phyloP scores from a whole-genome alignment of 2,329 filamentous ascomycete species.

The Aspergillus candidus region DNA sequence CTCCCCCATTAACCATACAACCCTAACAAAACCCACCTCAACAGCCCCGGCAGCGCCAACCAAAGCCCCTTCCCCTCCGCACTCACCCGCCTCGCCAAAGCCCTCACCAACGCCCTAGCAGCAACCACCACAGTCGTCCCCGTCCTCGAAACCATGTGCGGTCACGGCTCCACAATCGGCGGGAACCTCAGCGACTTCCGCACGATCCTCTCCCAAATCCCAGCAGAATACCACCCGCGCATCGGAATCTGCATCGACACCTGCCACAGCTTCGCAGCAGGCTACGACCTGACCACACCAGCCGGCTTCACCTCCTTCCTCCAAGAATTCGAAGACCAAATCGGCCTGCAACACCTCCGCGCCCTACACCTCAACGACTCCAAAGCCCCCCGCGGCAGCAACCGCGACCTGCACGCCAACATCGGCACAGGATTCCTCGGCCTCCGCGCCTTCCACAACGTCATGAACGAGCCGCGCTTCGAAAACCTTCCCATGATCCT shows the following conservation, averaged over 20 bases:
- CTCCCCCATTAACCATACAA: background rate
- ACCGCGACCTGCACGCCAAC: constrained; percentile 88
- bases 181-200: constrained; percentile 78
- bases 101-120: constrained; percentile 74
- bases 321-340: constrained; percentile 65
- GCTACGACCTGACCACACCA: constrained; percentile 78
- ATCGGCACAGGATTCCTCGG: constrained; percentile 94
- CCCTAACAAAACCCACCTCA: constrained; percentile 6
- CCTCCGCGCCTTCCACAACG: constrained; percentile 78
- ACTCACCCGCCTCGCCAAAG: constrained; percentile 69
- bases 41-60: constrained; percentile 69
- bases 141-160: constrained; percentile 93
- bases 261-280: constrained; percentile 90
- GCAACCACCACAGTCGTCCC: constrained; percentile 73
- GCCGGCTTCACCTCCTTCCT: constrained; percentile 68
- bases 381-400: constrained; percentile 77
- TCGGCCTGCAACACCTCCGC: constrained; percentile 72
- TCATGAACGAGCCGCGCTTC: constrained; percentile 77
- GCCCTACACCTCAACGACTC: constrained; percentile 93
- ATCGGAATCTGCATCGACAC: constrained; percentile 96
- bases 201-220: constrained; percentile 71
- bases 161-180: constrained; percentile 79
- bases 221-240: constrained; percentile 65
- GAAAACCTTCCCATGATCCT: constrained; percentile 81
- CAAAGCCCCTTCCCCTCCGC: constrained; percentile 62